phyloP scores from a whole-genome alignment of 108 stramenopile species.

The Cyclostephanos tholiformis region DNA sequence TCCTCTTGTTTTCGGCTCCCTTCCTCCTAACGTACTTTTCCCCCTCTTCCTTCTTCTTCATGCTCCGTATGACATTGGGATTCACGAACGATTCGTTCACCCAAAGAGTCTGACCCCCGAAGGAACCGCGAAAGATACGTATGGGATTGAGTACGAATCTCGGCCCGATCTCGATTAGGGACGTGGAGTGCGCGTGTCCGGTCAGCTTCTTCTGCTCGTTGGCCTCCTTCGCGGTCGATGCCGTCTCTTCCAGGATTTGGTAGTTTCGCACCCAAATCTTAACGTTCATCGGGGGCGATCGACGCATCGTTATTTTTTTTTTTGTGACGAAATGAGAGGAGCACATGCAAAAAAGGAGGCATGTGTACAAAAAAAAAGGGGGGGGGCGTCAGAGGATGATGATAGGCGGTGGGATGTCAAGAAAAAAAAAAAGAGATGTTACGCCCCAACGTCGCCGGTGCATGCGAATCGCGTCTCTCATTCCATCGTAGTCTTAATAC shows the following conservation, averaged over 20 bases:
- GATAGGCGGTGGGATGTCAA: constrained; percentile 10
- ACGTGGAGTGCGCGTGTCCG: constrained; percentile 77
- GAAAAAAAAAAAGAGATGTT: constrained; percentile 1
- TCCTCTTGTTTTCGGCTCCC: constrained; percentile 75
- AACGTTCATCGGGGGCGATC: no score
- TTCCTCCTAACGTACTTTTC: constrained; percentile 77
- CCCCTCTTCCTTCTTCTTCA: constrained; percentile 79
- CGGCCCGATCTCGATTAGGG: constrained; percentile 98
- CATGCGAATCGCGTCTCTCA: constrained; percentile 56
- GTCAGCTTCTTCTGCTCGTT: constrained; percentile 72
- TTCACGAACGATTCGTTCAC: constrained; percentile 92
- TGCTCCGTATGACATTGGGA: constrained; percentile 88
- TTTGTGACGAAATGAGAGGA: no score
- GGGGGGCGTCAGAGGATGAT: background rate
- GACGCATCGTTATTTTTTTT: no score
- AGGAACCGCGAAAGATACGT: constrained; percentile 95
- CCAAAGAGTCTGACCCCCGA: constrained; percentile 97
- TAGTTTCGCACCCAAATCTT: constrained; percentile 99
- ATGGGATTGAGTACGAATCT: constrained; percentile 98
- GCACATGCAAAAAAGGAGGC: no score
- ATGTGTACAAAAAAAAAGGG: no score
- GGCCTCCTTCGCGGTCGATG: constrained; percentile 81
- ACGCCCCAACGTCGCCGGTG: background rate
- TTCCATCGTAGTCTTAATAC: constrained; percentile 89
- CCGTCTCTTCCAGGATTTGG: constrained; percentile 93